phyloP scores from a whole-genome alignment of 2,329 filamentous ascomycete species.

The Fusarium denticulatum region DNA sequence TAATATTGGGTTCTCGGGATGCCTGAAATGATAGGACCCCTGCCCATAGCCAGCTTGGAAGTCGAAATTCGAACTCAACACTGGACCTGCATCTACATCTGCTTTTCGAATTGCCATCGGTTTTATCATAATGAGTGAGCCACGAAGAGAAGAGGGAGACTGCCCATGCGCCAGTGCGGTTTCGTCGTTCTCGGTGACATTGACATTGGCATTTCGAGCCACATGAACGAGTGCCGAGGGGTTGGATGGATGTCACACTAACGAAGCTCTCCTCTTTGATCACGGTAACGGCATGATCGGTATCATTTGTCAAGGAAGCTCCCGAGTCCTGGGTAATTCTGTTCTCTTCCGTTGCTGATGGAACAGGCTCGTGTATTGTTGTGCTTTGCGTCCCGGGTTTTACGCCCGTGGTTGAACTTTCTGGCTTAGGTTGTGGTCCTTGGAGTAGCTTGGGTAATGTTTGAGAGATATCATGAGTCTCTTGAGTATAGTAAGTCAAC shows the following conservation, averaged over 20 bases:
- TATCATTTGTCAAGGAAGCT: no score
- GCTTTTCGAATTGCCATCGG: accelerated
- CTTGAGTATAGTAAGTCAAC: background rate
- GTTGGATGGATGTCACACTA: background rate
- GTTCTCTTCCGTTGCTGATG: accelerated
- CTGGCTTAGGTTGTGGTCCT: accelerated
- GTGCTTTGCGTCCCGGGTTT: accelerated
- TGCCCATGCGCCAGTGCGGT: background rate
- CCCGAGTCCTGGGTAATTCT: accelerated
- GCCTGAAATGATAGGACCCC: background rate
- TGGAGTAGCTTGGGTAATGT: accelerated
- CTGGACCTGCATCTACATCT: background rate
- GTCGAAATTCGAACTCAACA: background rate
- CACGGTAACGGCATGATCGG: accelerated
- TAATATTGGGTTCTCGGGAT: background rate
- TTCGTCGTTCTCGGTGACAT: background rate
- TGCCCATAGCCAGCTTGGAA: conserved; percentile 27
- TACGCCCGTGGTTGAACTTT: accelerated
- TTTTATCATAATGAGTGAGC: background rate
- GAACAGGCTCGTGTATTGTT: accelerated
- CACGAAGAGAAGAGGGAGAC: background rate
- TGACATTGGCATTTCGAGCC: background rate
- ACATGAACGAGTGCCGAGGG: background rate
- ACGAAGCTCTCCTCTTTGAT: background rate
- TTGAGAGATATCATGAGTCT: accelerated